Base-by-base conservation (phyloP, 2,329 filamentous ascomycete genomes). In the Penicillium frequentans region DNA sequence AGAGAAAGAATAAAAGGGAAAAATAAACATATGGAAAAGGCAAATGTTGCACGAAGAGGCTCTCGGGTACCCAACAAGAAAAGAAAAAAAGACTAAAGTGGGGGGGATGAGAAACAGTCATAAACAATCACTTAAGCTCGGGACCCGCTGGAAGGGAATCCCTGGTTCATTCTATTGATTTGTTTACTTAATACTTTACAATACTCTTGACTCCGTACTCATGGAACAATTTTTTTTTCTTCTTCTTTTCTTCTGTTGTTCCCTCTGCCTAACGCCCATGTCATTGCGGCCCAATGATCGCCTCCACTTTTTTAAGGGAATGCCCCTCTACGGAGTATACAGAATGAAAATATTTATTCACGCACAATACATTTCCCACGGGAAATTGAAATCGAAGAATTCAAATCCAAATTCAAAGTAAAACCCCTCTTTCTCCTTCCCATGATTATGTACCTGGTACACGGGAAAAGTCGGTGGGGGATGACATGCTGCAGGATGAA, bases 251-350 rank as follows among this genome's bases (percentile, higher is more conserved):
- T 31, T 31, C 31, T 33, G 5, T 27, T 48, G 35, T 46, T 7
- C 24, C 10, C 8, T 19, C 26, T n/a, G 16, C 26, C 26, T 26
- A 58, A 53, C 56, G 61, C 61, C 61, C 63, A 37, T 37, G 50
- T 47, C 35, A 51, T 66, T 64, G 64, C 63, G 63, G 64, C 64
- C 64, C 64, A 64, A 66, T 62, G 53, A 52, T 60, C 57, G 57
- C 61, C 61, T 60, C 63, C 64, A 52, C 56, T 29, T 29, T 21
- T 27, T 27, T 21, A 24, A 49, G 16, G 24, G 42, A 11, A 31
- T 31, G 26, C n/a, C 16, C 37, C 46, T 23, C n/a, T 27, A 29
- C 27, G 27, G 27, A 29, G 27, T 29, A 29, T 26, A 49, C 39
- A 50, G 45, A 39, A 33, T 33, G 8, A 19, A 19, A 39, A 19